Conservation (phyloP, 164 flowering plant species). For the Chimonanthus salicifolius region DNA sequence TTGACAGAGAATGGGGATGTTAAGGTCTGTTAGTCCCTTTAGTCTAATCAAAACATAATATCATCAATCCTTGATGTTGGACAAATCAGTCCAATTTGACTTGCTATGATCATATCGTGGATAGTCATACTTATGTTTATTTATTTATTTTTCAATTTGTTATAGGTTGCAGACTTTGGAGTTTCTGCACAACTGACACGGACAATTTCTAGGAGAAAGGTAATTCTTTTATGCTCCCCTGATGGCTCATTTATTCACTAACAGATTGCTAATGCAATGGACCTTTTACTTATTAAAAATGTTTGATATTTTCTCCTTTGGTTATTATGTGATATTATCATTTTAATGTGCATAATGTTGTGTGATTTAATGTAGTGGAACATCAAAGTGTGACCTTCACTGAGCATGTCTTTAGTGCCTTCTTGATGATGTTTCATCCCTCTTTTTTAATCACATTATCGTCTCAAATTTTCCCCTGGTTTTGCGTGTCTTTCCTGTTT, state of each 20-base stretch:
- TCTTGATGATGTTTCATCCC: too few species aligned
- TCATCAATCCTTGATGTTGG: background rate
- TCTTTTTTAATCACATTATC: too few species aligned
- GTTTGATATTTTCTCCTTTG: too few species aligned
- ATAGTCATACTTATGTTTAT: background rate
- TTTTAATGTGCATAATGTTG: too few species aligned
- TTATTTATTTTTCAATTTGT: background rate
- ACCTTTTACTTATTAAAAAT: too few species aligned
- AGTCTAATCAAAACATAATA: background rate
- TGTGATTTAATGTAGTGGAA: too few species aligned
- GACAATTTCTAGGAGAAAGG: slow-evolving; percentile 99
- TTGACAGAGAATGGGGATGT: slow-evolving; percentile 96
- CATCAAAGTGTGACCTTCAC: too few species aligned
- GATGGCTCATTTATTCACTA: background rate
- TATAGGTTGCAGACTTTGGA: slow-evolving; percentile 97
- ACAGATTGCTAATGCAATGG: background rate
- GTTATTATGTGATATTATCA: too few species aligned
- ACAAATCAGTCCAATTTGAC: background rate
- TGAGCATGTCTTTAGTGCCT: too few species aligned
- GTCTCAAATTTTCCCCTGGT: too few species aligned
- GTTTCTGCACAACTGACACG: slow-evolving; percentile 96
- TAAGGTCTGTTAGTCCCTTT: slow-evolving; percentile 45
- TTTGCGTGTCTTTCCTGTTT: too few species aligned
- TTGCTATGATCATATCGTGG: background rate
- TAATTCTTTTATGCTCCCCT: slow-evolving; percentile 9